Evolutionary conservation across 2,329 filamentous ascomycete species (phyloP), one percentile per base, ranked within the genome.

Genomic region (Escovopsis sp.): DNA sequence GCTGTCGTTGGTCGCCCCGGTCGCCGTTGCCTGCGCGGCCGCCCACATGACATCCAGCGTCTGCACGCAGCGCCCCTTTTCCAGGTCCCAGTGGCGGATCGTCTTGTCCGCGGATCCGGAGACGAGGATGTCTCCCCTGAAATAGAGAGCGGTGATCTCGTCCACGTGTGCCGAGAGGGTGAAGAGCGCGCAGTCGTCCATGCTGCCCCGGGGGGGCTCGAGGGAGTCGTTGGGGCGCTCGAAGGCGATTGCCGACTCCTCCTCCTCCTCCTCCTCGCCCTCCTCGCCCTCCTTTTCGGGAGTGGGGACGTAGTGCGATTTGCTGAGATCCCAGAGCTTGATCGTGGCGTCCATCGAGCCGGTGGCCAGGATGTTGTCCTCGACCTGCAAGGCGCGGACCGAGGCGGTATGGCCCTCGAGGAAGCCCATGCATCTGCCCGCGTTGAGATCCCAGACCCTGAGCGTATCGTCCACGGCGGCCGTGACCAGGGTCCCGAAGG

Each of bases 21-120:
- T 79, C 33, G 79, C 76, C 9, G 79, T 84, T 11, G 86, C 85
- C 64, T 95, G 88, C 2, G 91, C 88, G 5, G 91, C 88, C 9
- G 91, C 91, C 91, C 91, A 98, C 59, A 98, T 83, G 7, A 98
- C 89, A 61, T 98, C 91, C 39, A 98, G 69, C 3, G 91, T 98
- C 63, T 98, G 91, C 41, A 98, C 84, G 60, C 91, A 96, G 39
- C 91, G 82, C n/a, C 91, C 91, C 59, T 88, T 95, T 53, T 89
- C 84, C 39, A 98, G 71, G 66, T 98, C 91, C 91, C 91, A 98
- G 60, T 98, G 91, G 36, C 91, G 80, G 42, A 98, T 69, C 1
- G 91, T 98, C 70, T 98, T 98, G 65, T 98, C 91, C 1, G 91
- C 83, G 7, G 89, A 96, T 11, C 91, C 91, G 2, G 91, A 98